Percentiles rank a stretch among this genome's conserved stretches.
Conservation (phyloP, 2,329 filamentous ascomycete species). For the Chrysoporthe deuterocubensis region DNA sequence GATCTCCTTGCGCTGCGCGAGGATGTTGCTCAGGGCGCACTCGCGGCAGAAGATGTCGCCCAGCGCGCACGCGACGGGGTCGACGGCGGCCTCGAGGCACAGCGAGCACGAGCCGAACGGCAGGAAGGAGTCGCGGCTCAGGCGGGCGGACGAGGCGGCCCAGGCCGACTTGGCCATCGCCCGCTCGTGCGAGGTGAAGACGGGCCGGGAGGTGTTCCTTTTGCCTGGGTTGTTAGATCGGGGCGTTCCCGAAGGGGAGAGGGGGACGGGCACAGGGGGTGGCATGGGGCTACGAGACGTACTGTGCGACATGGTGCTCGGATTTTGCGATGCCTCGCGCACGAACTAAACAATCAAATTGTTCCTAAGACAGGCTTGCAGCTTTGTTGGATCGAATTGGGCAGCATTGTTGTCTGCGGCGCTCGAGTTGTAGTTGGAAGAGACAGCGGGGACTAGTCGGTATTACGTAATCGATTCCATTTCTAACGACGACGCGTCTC, state of each 20-base stretch:
- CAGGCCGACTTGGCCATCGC: constrained; percentile 80
- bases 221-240: constrained; percentile 58
- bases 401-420: neutral
- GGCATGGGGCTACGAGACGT: constrained; percentile 32
- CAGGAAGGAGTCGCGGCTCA: constrained; percentile 88
- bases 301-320: constrained; percentile 51
- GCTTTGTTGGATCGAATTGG: neutral
- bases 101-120: constrained; percentile 88
- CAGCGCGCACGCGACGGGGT: constrained; percentile 80
- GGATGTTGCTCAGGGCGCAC: constrained; percentile 88
- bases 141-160: constrained; percentile 80
- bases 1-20: constrained; percentile 89
- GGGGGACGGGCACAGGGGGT: too few species aligned
- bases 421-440: neutral
- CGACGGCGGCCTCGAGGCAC: constrained; percentile 79
- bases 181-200: constrained; percentile 94
- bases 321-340: neutral
- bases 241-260: neutral
- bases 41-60: constrained; percentile 96
- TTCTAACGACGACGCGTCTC: neutral
- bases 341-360: neutral
- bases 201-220: constrained; percentile 86
- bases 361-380: neutral
- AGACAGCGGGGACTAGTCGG: neutral
- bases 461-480: neutral